Evolutionary conservation across 2,329 filamentous ascomycete genomes (phyloP).

Genomic region (Apiospora aurea): DNA sequence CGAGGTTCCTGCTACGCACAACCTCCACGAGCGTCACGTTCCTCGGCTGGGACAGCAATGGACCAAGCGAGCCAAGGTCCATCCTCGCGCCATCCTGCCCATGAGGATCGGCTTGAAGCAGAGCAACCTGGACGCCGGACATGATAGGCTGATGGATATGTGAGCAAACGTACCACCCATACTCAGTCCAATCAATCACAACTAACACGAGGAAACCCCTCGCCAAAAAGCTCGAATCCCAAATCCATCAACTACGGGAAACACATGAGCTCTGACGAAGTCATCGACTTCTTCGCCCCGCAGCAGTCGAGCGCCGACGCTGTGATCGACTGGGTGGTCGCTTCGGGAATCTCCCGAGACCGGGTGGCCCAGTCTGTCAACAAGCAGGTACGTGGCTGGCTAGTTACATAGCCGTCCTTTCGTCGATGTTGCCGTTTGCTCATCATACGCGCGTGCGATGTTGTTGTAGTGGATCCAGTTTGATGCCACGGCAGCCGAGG

Average conservation of each 20-base stretch:
- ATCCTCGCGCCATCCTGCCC: conserved; percentile 36
- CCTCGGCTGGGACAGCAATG: conserved; percentile 36
- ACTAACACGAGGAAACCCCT: neutral
- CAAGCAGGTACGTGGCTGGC: conserved; percentile 33
- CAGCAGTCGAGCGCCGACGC: conserved; percentile 39
- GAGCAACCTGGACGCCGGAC: conserved; percentile 40
- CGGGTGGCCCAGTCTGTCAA: conserved; percentile 35
- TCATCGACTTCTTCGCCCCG: conserved; percentile 48
- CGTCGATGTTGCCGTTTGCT: neutral
- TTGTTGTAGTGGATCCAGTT: conserved; percentile 46
- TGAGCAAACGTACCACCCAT: conserved; percentile 27
- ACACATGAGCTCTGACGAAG: conserved; percentile 46
- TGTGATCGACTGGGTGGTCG: conserved; percentile 42
- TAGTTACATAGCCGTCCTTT: neutral
- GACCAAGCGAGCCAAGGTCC: conserved; percentile 37
- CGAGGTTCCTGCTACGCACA: conserved; percentile 37
- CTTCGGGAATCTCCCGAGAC: conserved; percentile 39
- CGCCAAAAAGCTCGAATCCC: conserved; percentile 35
- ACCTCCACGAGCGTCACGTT: conserved; percentile 43
- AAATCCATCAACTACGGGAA: conserved; percentile 44
- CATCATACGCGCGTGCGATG: neutral
- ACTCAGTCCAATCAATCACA: neutral
- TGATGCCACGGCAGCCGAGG: conserved; percentile 43
- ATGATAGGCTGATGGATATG: conserved; percentile 43
- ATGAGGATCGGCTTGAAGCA: conserved; percentile 44